Evolutionary conservation across 208 protist genomes (phyloP), one percentile per base, ranked within the genome.

Genomic region (Wallacemonas rigidus): DNA sequence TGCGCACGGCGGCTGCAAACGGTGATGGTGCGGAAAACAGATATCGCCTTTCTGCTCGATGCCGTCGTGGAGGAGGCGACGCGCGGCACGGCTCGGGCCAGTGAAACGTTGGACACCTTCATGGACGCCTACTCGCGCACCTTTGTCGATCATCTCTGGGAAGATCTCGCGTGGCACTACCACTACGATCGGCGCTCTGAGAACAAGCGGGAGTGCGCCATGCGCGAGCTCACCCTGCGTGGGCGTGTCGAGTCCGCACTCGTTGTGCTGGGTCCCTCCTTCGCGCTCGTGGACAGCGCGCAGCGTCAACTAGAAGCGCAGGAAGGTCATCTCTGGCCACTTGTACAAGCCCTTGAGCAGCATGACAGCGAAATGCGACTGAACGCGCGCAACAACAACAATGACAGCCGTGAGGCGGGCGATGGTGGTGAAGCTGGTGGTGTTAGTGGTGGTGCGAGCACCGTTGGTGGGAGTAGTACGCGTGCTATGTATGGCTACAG

Each of bases 161-260:
- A 71, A 41, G 80, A 75, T 15, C 56, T 86, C 12, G 74, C 77
- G 11, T 86, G 81, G 77, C 75, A 80, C 68, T 82, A 86, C 69
- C 74, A 82, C 77, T 77, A 83, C 67, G 65, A 76, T 12, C 75
- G 79, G 36, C 62, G 72, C 39, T 68, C 67, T 53, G 68, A 74
- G 56, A 50, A 55, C 4, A 51, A 60, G 9, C 56, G 7, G 38
- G 62, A 76, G 47, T 15, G 75, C 48, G 60, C 40, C 0, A 60
- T 47, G 54, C 45, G 60, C 56, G 68, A 69, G 47, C 17, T 54
- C 26, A 58, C 41, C 26, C 67, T 67, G 3, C 69, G 57, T 3
- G 48, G n/a, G 43, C 64, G 71, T n/a, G 44, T 82, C 14, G 68
- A 71, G 44, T 26, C 54, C 9, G 68, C 45, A 35, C 67, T 72